Conservation (phyloP, 805 yeast genomes). For the Candida maesae region DNA sequence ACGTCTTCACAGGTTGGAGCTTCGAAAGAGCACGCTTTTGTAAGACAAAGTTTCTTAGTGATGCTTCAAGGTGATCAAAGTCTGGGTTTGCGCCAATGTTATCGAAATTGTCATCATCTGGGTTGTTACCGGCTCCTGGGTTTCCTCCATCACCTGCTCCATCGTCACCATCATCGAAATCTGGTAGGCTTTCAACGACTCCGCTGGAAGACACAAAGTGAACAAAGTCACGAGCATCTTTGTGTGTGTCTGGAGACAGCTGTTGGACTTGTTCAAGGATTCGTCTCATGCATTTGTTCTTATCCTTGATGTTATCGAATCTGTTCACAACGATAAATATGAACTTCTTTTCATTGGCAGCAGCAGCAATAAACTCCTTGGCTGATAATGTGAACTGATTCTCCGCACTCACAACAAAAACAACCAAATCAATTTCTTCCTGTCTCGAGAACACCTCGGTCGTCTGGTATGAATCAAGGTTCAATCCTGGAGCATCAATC, state of each 20-base stretch:
- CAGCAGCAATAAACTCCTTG: constrained; percentile 84
- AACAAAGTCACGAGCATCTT: constrained; percentile 84
- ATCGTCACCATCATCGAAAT: constrained; percentile 33
- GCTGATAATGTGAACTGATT: constrained; percentile 94
- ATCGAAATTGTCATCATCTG: constrained; percentile 31
- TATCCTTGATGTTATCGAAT: constrained; percentile 82
- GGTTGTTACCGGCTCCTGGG: constrained; percentile 27
- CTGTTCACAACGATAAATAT: constrained; percentile 93
- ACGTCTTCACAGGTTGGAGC: constrained; percentile 90
- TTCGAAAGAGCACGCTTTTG: constrained; percentile 89
- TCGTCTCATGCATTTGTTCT: constrained; percentile 68
- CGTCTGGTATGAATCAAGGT: constrained; percentile 89
- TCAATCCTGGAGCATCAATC: constrained; percentile 97
- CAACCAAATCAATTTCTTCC: constrained; percentile 94
- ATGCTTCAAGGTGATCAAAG: constrained; percentile 80
- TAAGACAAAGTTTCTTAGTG: constrained; percentile 78
- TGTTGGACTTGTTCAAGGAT: constrained; percentile 82
- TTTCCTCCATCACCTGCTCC: constrained; percentile 28
- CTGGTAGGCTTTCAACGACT: constrained; percentile 35
- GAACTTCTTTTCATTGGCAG: constrained; percentile 86
- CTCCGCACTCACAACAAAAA: constrained; percentile 94
- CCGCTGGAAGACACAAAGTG: constrained; percentile 80
- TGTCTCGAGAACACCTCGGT: constrained; percentile 93
- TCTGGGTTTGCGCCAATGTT: constrained; percentile 43
- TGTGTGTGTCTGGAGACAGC: constrained; percentile 86